phyloP scores from a whole-genome alignment of 2,329 filamentous ascomycete species.

The Penicillium sp. region DNA sequence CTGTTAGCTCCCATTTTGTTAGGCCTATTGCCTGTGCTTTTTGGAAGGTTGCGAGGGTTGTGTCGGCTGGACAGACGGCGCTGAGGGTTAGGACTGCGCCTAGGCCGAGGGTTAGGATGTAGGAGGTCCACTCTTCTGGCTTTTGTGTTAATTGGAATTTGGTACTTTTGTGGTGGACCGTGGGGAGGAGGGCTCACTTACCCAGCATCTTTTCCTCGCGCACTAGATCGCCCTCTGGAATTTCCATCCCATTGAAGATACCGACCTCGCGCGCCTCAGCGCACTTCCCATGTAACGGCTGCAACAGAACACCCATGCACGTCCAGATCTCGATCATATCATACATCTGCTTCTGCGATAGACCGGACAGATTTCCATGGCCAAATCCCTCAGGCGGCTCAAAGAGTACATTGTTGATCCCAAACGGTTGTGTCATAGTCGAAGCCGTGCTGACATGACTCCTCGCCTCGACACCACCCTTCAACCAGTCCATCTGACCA shows the following conservation, averaged over 20 bases:
- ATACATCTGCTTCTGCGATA: slow-evolving; percentile 56
- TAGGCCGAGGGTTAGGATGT: slow-evolving; percentile 58
- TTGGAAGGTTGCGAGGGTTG: slow-evolving; percentile 47
- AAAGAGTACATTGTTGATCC: slow-evolving; percentile 53
- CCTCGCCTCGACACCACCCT: slow-evolving; percentile 53
- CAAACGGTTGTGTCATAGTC: slow-evolving; percentile 49
- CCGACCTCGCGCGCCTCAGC: slow-evolving; percentile 54
- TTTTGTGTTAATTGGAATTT: slow-evolving; percentile 9
- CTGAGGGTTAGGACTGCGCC: slow-evolving; percentile 53
- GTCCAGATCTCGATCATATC: slow-evolving; percentile 65
- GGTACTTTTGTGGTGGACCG: no score
- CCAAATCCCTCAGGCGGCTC: slow-evolving; percentile 57
- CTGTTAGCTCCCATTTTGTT: slow-evolving; percentile 53
- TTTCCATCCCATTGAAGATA: slow-evolving; percentile 54
- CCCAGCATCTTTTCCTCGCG: slow-evolving; percentile 53
- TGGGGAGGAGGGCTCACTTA: slow-evolving; percentile 29
- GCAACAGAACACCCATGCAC: slow-evolving; percentile 55
- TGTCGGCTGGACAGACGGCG: slow-evolving; percentile 39
- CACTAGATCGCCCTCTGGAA: slow-evolving; percentile 40
- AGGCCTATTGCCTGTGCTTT: slow-evolving; percentile 54
- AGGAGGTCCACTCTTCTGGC: slow-evolving; percentile 59
- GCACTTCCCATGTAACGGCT: slow-evolving; percentile 53
- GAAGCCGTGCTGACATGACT: slow-evolving; percentile 40
- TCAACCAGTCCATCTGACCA: slow-evolving; percentile 61
- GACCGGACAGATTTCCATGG: slow-evolving; percentile 53